These are phyloP conservation scores for Rhazya stricta DNA, from an alignment of 257 asterid genomes.

Conservation along the genomic window DNA sequence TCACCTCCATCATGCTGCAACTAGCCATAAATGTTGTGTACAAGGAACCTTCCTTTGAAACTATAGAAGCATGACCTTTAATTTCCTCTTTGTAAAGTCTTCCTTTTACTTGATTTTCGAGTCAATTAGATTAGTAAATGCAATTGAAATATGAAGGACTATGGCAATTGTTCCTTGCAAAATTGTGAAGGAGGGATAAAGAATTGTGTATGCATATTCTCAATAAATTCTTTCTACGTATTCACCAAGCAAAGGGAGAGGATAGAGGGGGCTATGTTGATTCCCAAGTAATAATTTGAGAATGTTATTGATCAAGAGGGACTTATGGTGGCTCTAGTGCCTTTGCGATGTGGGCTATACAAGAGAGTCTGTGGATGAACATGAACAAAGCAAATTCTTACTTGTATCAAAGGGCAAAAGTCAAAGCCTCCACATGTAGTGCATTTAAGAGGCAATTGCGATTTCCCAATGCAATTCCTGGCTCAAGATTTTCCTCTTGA, in stretches of 20 bases:
- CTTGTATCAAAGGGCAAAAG: conserved; percentile 8
- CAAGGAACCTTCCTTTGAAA: conserved; percentile 9
- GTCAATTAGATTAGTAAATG: too few species aligned
- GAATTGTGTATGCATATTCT: conserved; percentile 1
- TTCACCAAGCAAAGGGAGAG: neutral
- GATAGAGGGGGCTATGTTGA: neutral
- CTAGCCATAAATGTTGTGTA: conserved; percentile 13
- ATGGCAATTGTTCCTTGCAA: neutral
- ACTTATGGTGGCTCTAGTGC: conserved; percentile 6
- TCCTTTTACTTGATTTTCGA: neutral
- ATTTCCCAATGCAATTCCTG: conserved; percentile 9
- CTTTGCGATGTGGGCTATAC: conserved; percentile 7
- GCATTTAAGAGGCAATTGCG: conserved; percentile 15
- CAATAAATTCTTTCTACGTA: conserved; percentile 11
- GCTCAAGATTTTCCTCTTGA: conserved; percentile 3
- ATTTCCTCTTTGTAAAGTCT: neutral
- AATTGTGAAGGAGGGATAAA: conserved; percentile 8
- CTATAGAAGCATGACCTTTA: neutral
- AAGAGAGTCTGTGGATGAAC: neutral
- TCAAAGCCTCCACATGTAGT: conserved; percentile 22
- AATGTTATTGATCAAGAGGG: conserved; percentile 6
- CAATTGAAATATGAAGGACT: too few species aligned
- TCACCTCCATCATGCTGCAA: conserved; percentile 4
- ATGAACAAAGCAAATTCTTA: neutral
- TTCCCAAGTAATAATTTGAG: conserved; percentile 5